Conservation (phyloP, 2,329 filamentous ascomycete genomes). For the Penicillium sp. region DNA sequence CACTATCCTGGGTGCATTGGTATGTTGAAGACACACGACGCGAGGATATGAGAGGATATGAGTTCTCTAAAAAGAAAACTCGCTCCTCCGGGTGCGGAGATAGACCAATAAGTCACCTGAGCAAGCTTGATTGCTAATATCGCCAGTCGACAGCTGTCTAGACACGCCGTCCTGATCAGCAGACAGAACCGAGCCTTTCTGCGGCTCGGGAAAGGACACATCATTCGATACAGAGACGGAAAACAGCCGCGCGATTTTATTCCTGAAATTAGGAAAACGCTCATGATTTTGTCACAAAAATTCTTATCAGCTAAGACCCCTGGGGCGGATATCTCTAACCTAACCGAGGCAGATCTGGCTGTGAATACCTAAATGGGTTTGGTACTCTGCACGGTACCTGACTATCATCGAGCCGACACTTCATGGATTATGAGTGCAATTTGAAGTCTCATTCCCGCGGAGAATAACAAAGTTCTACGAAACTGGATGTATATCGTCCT, state of each 20-base stretch:
- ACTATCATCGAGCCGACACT: constrained; percentile 11
- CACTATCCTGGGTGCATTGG: too few species aligned
- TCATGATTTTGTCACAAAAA: not conserved
- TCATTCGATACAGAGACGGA: not conserved
- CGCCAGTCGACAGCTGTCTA: not conserved
- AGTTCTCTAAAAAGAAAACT: too few species aligned
- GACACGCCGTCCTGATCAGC: not conserved
- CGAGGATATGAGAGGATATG: not conserved
- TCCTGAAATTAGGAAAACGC: not conserved
- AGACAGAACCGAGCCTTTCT: not conserved
- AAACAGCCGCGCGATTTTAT: not conserved
- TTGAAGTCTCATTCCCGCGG: not conserved
- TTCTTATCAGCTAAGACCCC: not conserved
- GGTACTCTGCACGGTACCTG: constrained; percentile 14
- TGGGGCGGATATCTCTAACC: not conserved
- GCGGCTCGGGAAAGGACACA: not conserved
- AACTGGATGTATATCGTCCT: not conserved
- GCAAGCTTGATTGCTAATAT: not conserved
- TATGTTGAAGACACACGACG: not conserved
- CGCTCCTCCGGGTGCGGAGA: not conserved
- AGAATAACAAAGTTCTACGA: not conserved
- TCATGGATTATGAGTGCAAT: not conserved
- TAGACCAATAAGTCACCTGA: not conserved
- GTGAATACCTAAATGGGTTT: constrained; percentile 12
- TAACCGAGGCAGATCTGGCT: constrained; percentile 7